Conservation (phyloP, 768 basidiomycete genomes). For the Lentinula detonsa region DNA sequence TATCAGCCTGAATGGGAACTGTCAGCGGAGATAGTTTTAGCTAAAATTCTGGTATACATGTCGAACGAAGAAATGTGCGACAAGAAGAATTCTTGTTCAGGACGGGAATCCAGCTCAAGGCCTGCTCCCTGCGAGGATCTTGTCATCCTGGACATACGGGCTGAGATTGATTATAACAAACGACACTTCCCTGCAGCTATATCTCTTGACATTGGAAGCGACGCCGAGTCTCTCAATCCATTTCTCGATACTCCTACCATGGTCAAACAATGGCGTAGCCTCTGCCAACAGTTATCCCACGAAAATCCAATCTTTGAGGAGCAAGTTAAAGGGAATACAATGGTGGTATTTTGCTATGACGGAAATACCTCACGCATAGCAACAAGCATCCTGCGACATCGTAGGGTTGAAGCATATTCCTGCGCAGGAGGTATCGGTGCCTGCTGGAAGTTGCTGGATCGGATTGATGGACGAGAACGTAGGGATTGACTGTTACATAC, state of each 20-base stretch:
- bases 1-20: slow-evolving; percentile 1
- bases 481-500: neutral
- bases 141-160: slow-evolving; percentile 17
- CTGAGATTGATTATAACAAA: slow-evolving; percentile 11
- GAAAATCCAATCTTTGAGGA: slow-evolving; percentile 13
- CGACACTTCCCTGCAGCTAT: slow-evolving; percentile 14
- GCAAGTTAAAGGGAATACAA: slow-evolving; percentile 7
- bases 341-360: slow-evolving; percentile 14
- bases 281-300: slow-evolving; percentile 11
- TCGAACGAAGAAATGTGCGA: neutral
- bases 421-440: neutral
- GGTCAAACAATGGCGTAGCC: slow-evolving; percentile 11
- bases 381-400: slow-evolving; percentile 15
- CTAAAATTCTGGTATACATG: neutral
- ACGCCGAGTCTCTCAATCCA: slow-evolving; percentile 12
- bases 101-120: neutral
- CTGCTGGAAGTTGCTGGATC: neutral
- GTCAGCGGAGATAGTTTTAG: neutral
- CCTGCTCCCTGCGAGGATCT: slow-evolving; percentile 10
- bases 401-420: slow-evolving; percentile 7
- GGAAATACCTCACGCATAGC: slow-evolving; percentile 17
- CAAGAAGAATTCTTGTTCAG: neutral
- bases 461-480: neutral
- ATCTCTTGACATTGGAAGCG: slow-evolving; percentile 12
- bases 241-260: slow-evolving; percentile 20